These are phyloP conservation scores for Allium fistulosum DNA, from an alignment of 106 monocot genomes.

Conservation along the genomic window DNA sequence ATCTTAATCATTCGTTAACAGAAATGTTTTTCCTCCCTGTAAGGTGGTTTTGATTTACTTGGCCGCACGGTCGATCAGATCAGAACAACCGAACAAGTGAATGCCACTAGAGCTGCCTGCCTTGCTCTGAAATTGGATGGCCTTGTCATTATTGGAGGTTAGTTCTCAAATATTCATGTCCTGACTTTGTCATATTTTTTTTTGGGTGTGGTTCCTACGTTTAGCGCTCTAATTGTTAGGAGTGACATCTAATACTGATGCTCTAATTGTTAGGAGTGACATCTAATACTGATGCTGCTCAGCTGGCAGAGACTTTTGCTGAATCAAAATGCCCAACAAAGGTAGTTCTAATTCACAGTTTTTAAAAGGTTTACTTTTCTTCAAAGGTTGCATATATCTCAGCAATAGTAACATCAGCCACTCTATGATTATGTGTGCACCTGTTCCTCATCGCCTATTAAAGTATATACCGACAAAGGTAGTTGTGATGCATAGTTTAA, in stretches of 20 bases:
- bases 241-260: constrained; percentile 83
- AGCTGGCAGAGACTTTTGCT: constrained; percentile 89
- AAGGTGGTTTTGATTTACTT: constrained; percentile 93
- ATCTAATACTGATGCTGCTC: constrained; percentile 91
- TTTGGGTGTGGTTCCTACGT: not conserved
- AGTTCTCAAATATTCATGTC: not conserved
- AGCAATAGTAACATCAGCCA: too few relatives aligned
- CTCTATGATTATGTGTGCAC: too few relatives aligned
- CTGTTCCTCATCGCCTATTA: too few relatives aligned
- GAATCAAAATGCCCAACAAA: constrained; percentile 64
- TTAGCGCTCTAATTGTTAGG: constrained; percentile 24
- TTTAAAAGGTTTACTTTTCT: too few relatives aligned
- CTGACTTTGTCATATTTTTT: not conserved
- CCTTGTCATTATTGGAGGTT: constrained; percentile 93
- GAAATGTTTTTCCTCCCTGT: not conserved
- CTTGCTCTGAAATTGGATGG: constrained; percentile 69
- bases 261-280: constrained; percentile 51
- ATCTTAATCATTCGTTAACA: not conserved
- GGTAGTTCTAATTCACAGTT: constrained; percentile 18
- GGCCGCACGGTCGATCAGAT: constrained; percentile 85
- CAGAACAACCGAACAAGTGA: constrained; percentile 76
- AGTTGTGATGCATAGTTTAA: too few relatives aligned
- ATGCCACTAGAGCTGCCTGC: constrained; percentile 64
- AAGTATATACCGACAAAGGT: too few relatives aligned
- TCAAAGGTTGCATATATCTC: too few relatives aligned